Percentiles rank a stretch among this genome's conserved stretches.
Evolutionary conservation across 2,329 filamentous ascomycete genomes (phyloP).

Genomic region (Exophiala alcalophila): DNA sequence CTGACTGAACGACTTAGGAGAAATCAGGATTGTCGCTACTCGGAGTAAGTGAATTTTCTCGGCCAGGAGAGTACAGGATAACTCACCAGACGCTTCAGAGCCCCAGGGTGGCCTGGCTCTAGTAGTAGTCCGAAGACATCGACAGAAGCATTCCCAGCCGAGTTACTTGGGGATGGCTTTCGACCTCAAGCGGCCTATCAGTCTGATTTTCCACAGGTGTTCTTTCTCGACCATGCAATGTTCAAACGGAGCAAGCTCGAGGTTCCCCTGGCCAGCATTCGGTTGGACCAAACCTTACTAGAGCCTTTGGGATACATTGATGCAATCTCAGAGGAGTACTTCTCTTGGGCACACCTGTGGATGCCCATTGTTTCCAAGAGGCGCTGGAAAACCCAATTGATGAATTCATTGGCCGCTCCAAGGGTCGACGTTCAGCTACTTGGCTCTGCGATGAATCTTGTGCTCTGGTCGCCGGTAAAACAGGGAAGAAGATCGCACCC

Average conservation of each 20-base stretch:
- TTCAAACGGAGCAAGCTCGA: conserved; percentile 5
- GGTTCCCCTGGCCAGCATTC: conserved; percentile 1
- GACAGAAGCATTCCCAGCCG: not conserved
- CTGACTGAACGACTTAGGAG: conserved; percentile 2
- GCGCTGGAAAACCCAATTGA: conserved; percentile 9
- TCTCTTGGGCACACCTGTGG: conserved; percentile 12
- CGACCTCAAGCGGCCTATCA: not conserved
- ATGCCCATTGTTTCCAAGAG: conserved; percentile 22
- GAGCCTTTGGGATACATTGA: not conserved
- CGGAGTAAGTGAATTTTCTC: conserved; percentile 4
- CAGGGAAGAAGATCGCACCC: conserved; percentile 7
- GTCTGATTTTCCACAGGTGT: conserved; percentile 13
- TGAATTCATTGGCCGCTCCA: conserved; percentile 28
- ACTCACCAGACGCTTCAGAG: not conserved
- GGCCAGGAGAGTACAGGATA: not conserved
- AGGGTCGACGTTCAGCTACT: conserved; percentile 13
- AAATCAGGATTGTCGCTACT: conserved; percentile 1
- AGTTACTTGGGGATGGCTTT: not conserved
- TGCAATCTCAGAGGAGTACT: conserved; percentile 1
- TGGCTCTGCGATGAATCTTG: conserved; percentile 6
- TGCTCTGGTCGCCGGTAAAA: conserved; percentile 8
- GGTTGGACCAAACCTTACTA: no score
- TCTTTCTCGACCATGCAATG: conserved; percentile 19
- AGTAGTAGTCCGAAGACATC: conserved; percentile 1
- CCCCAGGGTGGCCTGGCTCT: not conserved